phyloP scores from a whole-genome alignment of 495 filamentous ascomycete genomes.

The Penicillium goetzii region DNA sequence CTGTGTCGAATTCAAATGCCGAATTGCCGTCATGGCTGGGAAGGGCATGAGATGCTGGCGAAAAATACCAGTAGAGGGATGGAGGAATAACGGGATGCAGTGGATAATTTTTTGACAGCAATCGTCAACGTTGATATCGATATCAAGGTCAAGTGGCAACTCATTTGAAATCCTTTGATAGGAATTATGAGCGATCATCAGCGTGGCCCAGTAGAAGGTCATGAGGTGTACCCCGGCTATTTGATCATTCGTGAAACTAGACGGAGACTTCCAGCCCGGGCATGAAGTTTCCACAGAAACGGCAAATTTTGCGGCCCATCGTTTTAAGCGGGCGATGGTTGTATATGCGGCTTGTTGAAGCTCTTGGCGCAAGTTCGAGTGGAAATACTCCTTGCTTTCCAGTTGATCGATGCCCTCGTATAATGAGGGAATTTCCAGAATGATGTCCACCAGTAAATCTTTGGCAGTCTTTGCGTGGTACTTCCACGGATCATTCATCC shows the following conservation, averaged over 20 bases:
- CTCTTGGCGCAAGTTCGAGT: not conserved
- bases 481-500: slow-evolving; percentile 13
- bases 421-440: slow-evolving; percentile 11
- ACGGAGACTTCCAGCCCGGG: slow-evolving; percentile 1
- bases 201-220: slow-evolving; percentile 17
- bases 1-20: not conserved
- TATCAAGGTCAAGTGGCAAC: not conserved
- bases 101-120: slow-evolving; percentile 14
- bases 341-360: not conserved
- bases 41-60: slow-evolving; percentile 21
- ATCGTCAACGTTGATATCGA: slow-evolving; percentile 1
- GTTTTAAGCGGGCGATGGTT: not conserved
- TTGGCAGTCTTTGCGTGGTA: slow-evolving; percentile 13
- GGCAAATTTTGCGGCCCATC: slow-evolving; percentile 8
- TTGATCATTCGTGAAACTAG: not conserved
- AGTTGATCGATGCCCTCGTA: slow-evolving; percentile 12
- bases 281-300: not conserved
- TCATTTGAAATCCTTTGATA: not conserved
- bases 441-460: slow-evolving; percentile 15
- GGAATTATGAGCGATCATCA: slow-evolving; percentile 2
- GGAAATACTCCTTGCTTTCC: not conserved
- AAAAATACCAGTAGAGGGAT: slow-evolving; percentile 13
- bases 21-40: slow-evolving; percentile 1
- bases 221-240: slow-evolving; percentile 10
- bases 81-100: slow-evolving; percentile 13